phyloP scores from a whole-genome alignment of 805 yeast species.

The Saccharomyces paradoxus region DNA sequence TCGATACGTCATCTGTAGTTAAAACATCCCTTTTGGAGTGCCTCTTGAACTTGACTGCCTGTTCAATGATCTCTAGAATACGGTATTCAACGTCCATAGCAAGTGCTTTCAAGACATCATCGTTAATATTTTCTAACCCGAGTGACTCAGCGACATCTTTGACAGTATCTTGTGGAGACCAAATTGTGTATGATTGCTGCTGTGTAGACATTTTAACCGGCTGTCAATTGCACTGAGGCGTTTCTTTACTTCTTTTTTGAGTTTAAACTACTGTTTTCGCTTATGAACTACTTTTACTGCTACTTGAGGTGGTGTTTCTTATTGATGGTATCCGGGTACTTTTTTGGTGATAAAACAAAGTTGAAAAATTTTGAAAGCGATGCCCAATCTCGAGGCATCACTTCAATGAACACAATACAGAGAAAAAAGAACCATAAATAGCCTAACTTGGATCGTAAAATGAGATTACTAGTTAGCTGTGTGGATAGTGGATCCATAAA shows the following conservation, averaged over 20 bases:
- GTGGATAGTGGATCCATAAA: conserved; percentile 62
- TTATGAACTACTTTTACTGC: background rate
- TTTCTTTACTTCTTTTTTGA: background rate
- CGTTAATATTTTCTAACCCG: conserved; percentile 70
- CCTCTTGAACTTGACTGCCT: conserved; percentile 92
- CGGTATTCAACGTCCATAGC: conserved; percentile 99
- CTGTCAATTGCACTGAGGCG: background rate
- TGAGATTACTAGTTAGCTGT: conserved; percentile 58
- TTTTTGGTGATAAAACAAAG: background rate
- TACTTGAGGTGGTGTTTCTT: background rate
- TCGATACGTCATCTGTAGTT: conserved; percentile 71
- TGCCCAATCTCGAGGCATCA: background rate
- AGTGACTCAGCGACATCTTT: conserved; percentile 90
- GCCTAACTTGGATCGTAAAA: conserved; percentile 13
- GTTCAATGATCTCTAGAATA: conserved; percentile 89
- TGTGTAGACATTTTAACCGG: conserved; percentile 14
- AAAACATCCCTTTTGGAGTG: conserved; percentile 80
- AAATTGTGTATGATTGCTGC: conserved; percentile 67
- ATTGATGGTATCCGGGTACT: background rate
- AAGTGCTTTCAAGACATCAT: conserved; percentile 85
- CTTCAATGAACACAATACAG: background rate
- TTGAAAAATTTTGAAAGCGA: background rate
- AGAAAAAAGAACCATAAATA: background rate
- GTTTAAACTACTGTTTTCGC: background rate
- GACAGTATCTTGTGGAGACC: conserved; percentile 97